Conservation (phyloP, 805 yeast genomes). For the Spathaspora passalidarum region DNA sequence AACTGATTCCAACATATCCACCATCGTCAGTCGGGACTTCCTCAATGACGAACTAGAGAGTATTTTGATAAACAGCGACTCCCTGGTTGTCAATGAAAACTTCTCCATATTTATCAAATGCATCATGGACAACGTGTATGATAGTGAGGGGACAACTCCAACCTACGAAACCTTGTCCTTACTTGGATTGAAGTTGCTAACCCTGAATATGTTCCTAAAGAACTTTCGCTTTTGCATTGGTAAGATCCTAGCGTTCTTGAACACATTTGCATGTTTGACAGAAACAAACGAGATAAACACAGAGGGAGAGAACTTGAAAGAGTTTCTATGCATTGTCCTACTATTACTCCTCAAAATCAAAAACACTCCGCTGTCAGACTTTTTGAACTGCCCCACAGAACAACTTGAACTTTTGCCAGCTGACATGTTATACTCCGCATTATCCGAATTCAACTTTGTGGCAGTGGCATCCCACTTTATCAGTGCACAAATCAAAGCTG, state of each 20-base stretch:
- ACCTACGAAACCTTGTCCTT: conserved; percentile 31
- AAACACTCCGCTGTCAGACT: conserved; percentile 11
- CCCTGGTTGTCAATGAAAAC: conserved; percentile 38
- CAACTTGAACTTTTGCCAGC: conserved; percentile 13
- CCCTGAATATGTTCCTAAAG: conserved; percentile 37
- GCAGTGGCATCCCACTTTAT: conserved; percentile 28
- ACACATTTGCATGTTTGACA: conserved; percentile 20
- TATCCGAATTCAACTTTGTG: conserved; percentile 25
- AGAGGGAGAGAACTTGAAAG: conserved; percentile 26
- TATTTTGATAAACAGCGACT: conserved; percentile 33
- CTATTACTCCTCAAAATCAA: conserved; percentile 32
- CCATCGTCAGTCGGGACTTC: neutral
- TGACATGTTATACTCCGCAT: conserved; percentile 16
- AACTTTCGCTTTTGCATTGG: conserved; percentile 36
- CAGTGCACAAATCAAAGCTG: conserved; percentile 19
- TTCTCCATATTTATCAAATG: conserved; percentile 31
- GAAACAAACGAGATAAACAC: conserved; percentile 7
- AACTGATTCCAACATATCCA: conserved; percentile 1
- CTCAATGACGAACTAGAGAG: conserved; percentile 10
- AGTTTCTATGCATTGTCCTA: conserved; percentile 32
- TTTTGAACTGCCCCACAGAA: conserved; percentile 1
- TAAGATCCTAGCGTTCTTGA: conserved; percentile 32
- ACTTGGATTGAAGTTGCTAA: conserved; percentile 32
- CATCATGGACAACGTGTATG: conserved; percentile 29
- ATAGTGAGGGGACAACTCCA: conserved; percentile 9